phyloP scores from a whole-genome alignment of 768 basidiomycete species.

The Leccinellum luteum region DNA sequence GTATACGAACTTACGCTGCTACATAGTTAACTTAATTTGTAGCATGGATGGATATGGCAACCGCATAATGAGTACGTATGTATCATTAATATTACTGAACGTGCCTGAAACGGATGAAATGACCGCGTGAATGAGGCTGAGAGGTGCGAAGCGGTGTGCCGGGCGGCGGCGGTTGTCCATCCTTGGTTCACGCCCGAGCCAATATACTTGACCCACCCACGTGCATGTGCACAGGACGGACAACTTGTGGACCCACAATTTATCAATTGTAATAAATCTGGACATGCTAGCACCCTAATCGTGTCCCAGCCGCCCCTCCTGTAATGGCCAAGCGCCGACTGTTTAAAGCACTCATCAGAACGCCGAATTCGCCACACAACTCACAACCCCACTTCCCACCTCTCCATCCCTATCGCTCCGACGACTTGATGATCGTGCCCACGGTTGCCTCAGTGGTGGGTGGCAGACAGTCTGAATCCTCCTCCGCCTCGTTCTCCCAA shows the following conservation, averaged over 20 bases:
- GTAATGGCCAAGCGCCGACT: constrained; percentile 29
- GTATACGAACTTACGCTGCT: background rate
- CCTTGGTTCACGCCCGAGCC: constrained; percentile 9
- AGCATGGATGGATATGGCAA: constrained; percentile 13
- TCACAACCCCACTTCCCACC: background rate
- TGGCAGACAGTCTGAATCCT: constrained; percentile 12
- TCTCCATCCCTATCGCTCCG: background rate
- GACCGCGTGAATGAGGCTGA: constrained; percentile 26
- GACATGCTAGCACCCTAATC: constrained; percentile 21
- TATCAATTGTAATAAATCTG: constrained; percentile 20
- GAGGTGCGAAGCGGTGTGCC: constrained; percentile 6
- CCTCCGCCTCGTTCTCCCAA: constrained; percentile 31
- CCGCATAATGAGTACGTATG: constrained; percentile 10
- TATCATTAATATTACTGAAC: background rate
- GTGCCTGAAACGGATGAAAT: constrained; percentile 17
- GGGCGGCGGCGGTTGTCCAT: constrained; percentile 11
- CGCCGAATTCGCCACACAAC: constrained; percentile 7
- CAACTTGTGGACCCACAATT: constrained; percentile 12
- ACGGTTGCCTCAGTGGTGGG: constrained; percentile 11
- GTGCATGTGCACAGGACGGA: constrained; percentile 25
- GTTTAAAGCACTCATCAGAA: constrained; percentile 24
- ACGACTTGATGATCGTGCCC: constrained; percentile 17
- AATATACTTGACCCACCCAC: constrained; percentile 17
- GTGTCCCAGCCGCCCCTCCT: constrained; percentile 9
- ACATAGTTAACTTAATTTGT: constrained; percentile 23